Percentiles rank a stretch among this genome's conserved stretches.
phyloP scores from a whole-genome alignment of 176 grass and related monocot species.

The Dactylis glomerata region DNA sequence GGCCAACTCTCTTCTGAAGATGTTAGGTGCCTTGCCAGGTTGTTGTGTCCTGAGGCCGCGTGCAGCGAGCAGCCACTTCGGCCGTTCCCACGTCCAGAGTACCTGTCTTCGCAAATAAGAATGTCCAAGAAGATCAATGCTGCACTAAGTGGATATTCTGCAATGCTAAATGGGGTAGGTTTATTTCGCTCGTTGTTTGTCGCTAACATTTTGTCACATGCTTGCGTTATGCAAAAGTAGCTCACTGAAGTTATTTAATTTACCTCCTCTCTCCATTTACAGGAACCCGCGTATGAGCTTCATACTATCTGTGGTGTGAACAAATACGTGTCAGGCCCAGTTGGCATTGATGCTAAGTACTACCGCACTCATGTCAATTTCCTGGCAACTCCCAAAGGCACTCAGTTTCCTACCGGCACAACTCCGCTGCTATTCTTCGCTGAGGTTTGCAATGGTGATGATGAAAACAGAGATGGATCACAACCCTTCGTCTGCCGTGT shows the following conservation, averaged over 20 bases:
- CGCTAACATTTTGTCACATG: not conserved
- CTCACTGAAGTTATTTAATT: not conserved
- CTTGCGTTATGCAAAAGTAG: not conserved
- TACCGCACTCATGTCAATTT: constrained; percentile 6
- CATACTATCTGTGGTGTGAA: constrained; percentile 1
- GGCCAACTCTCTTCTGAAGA: constrained; percentile 12
- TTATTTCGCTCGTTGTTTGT: not conserved
- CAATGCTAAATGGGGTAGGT: not conserved
- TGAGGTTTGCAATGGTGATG: not conserved
- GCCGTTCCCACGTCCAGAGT: not conserved
- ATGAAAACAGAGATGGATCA: not conserved
- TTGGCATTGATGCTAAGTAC: not conserved
- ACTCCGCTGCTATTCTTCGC: not conserved
- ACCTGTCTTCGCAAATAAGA: not conserved
- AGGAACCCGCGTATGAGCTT: not conserved
- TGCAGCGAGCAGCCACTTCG: not conserved
- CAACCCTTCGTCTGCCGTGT: not conserved
- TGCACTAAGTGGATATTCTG: not conserved
- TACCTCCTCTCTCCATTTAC: not conserved
- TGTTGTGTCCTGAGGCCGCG: not conserved
- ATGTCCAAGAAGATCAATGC: not conserved
- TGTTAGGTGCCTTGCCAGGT: not conserved
- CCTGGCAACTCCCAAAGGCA: constrained; percentile 7
- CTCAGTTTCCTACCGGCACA: not conserved
- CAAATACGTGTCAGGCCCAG: not conserved